Percentiles rank a stretch among this genome's conserved stretches.
These are phyloP conservation scores for Akanthomyces uredinophilus DNA, from an alignment of 2,329 filamentous ascomycete species.

Conservation along the genomic window DNA sequence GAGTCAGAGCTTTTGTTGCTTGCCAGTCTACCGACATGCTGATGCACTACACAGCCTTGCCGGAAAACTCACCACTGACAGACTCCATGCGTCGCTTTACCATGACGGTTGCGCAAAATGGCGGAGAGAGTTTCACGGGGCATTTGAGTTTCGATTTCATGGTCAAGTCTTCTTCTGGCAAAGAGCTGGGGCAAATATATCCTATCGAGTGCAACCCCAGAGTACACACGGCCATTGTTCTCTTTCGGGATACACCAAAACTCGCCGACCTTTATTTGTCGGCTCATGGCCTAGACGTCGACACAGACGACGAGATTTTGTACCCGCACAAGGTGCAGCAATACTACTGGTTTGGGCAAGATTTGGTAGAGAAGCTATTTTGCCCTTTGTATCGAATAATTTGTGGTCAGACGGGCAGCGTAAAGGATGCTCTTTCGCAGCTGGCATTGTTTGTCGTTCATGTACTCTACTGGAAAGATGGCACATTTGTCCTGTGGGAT, in stretches of 20 bases:
- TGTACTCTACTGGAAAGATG: slow-evolving; percentile 48
- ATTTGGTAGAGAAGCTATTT: slow-evolving; percentile 49
- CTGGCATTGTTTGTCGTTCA: slow-evolving; percentile 29
- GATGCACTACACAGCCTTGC: slow-evolving; percentile 62
- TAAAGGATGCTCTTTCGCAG: slow-evolving; percentile 20
- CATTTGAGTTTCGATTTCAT: slow-evolving; percentile 45
- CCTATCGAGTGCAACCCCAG: slow-evolving; percentile 69
- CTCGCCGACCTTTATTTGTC: slow-evolving; percentile 51
- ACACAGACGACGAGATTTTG: slow-evolving; percentile 20
- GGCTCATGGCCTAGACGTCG: slow-evolving; percentile 30
- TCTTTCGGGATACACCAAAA: slow-evolving; percentile 47
- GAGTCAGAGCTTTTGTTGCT: slow-evolving; percentile 61
- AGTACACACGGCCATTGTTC: slow-evolving; percentile 60
- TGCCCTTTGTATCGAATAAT: slow-evolving; percentile 36
- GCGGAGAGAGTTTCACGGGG: slow-evolving; percentile 53
- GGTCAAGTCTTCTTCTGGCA: not conserved
- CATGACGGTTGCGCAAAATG: slow-evolving; percentile 45
- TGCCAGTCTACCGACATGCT: slow-evolving; percentile 58
- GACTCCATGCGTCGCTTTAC: slow-evolving; percentile 63
- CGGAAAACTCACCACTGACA: slow-evolving; percentile 47
- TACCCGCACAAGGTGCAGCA: slow-evolving; percentile 14
- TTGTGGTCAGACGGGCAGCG: not conserved
- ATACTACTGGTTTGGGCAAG: slow-evolving; percentile 64
- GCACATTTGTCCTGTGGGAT: slow-evolving; percentile 49
- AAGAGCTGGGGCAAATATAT: slow-evolving; percentile 37